Base-by-base conservation (phyloP, 2,329 filamentous ascomycete species). In the Fusarium sp. region DNA sequence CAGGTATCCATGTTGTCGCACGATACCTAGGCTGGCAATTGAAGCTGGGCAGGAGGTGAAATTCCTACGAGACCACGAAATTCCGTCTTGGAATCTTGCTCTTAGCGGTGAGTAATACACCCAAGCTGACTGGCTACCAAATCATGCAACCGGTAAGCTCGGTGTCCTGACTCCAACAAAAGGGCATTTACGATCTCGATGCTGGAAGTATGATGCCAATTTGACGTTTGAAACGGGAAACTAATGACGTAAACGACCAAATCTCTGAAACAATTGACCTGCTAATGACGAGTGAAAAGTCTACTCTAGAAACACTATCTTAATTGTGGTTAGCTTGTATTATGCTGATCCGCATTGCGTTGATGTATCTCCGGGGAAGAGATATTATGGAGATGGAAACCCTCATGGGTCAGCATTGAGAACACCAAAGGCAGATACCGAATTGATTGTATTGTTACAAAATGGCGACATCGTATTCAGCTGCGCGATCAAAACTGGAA, bases 201-300 rank as follows among this genome's bases (percentile, higher is more conserved):
- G 25, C 24, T 20, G 22, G 25, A 18, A 30, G 45, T 14, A 57
- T 57, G 54, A 57, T 57, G 54, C 45, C 24, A 51, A 4, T 7
- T 27, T 57, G 32, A 57, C 54, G 54, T 56, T 49, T 16, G 3
- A n/a, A 22, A 4, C 20, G 2, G 18, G 27, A 12, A 34, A 14
- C 10, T 16, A 42, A 8, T 57, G 54, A 57, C 45, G 54, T 40
- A 57, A 29, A 42, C 18, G 32, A 40, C 16, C 4, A 7, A 40
- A 1, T n/a, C 1, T 22, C 5, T 12, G 12, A 15, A 29, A 51
- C 27, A 22, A 20, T 29, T 18, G 8, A 51, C n/a, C 10, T n/a
- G 4, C 25, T 3, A 29, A 11, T 3, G 11, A 42, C 32, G 54
- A 57, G 20, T 57, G 2, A 24, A n/a, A 30, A 15, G 0, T 10